Conservation (phyloP, 2,329 filamentous ascomycete species). For the Colletotrichum noveboracense region DNA sequence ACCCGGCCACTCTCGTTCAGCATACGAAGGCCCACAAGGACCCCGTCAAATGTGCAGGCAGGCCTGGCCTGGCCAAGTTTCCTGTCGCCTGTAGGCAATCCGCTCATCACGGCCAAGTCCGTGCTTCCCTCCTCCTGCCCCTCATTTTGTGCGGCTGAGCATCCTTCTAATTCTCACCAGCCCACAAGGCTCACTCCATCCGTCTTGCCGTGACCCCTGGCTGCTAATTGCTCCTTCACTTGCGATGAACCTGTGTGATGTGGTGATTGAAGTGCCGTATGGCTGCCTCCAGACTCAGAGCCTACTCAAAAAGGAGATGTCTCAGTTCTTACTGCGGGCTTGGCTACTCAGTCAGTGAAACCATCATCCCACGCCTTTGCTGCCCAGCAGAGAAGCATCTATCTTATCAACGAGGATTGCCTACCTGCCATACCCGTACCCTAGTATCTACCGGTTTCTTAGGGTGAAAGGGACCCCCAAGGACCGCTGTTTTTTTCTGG, state of each 20-base stretch:
- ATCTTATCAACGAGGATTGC: background rate
- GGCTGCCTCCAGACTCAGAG: background rate
- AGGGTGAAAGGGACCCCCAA: background rate
- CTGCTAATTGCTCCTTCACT: background rate
- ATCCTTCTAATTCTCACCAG: conserved; percentile 15
- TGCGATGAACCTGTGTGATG: background rate
- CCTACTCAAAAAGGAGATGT: background rate
- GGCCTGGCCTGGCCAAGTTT: background rate
- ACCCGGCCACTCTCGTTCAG: background rate
- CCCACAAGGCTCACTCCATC: conserved; percentile 19
- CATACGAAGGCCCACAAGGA: background rate
- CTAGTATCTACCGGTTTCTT: background rate
- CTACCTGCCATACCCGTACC: background rate
- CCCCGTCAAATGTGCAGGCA: background rate
- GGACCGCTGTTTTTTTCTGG: background rate
- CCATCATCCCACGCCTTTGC: background rate
- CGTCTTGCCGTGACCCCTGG: conserved; percentile 1
- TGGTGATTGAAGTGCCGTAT: background rate
- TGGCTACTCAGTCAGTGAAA: background rate
- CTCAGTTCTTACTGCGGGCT: background rate
- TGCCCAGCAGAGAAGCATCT: background rate
- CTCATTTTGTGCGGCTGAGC: conserved; percentile 21
- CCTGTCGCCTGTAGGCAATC: background rate
- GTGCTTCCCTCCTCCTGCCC: conserved; percentile 16
- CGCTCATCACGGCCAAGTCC: conserved; percentile 16